phyloP scores from a whole-genome alignment of 352 stramenopile genomes.

The Phytophthora europaea region DNA sequence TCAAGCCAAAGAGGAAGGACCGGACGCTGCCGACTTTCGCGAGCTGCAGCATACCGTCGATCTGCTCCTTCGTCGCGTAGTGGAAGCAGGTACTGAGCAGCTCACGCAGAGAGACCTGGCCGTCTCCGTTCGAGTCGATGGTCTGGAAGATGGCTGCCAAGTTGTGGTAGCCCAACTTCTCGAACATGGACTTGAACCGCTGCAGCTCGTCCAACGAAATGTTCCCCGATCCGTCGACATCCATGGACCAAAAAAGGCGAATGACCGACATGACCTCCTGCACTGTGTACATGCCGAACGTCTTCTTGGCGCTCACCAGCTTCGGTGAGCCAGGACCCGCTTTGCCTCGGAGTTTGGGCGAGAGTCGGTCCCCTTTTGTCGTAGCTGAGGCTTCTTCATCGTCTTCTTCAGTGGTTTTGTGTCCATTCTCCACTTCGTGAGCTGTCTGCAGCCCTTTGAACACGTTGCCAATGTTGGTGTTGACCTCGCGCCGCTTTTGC shows the following conservation, averaged over 20 bases:
- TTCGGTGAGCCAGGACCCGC: conserved; percentile 2
- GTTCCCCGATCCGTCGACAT: conserved; percentile 70
- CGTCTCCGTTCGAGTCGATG: conserved; percentile 75
- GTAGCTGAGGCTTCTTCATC: background rate
- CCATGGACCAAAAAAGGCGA: conserved; percentile 78
- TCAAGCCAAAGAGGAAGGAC: conserved; percentile 46
- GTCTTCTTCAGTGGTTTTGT: background rate
- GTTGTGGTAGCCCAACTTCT: conserved; percentile 73
- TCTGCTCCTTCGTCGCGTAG: conserved; percentile 63
- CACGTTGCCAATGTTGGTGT: conserved; percentile 74
- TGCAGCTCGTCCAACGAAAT: conserved; percentile 67
- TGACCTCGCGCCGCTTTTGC: conserved; percentile 75
- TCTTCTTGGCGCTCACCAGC: conserved; percentile 27
- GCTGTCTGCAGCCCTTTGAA: conserved; percentile 58
- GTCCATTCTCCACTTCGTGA: conserved; percentile 1
- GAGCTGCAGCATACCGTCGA: conserved; percentile 79
- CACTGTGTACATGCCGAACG: conserved; percentile 78
- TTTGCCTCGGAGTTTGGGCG: conserved; percentile 5
- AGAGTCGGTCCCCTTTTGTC: background rate
- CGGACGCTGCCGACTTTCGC: conserved; percentile 72
- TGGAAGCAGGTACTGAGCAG: conserved; percentile 76
- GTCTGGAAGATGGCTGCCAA: conserved; percentile 74
- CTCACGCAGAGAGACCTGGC: conserved; percentile 65
- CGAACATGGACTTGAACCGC: conserved; percentile 67
- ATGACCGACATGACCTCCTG: conserved; percentile 83